A percentile compares a stretch with the other conserved stretches of the same genome.
Evolutionary conservation across 257 asterid genomes (phyloP).

Genomic region (Coffea eugenioides): DNA sequence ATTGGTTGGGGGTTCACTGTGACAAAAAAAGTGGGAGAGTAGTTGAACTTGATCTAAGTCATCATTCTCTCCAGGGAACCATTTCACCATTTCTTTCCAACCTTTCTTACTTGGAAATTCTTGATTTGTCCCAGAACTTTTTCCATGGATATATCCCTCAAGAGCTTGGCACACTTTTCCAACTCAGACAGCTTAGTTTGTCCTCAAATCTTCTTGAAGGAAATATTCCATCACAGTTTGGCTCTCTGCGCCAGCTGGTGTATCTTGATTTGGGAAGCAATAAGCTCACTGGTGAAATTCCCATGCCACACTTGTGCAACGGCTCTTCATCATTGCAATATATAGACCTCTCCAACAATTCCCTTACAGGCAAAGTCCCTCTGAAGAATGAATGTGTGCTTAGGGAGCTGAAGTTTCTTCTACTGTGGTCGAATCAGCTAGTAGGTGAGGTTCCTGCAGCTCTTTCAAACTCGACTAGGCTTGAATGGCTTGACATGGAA

Average conservation of each 20-base stretch:
- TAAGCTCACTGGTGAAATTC: constrained; percentile 56
- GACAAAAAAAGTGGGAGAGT: constrained; percentile 38
- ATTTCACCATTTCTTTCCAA: constrained; percentile 55
- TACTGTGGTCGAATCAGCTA: constrained; percentile 74
- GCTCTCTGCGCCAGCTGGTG: constrained; percentile 37
- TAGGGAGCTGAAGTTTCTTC: constrained; percentile 53
- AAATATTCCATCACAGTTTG: constrained; percentile 49
- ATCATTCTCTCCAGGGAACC: constrained; percentile 51
- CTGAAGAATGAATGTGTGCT: constrained; percentile 41
- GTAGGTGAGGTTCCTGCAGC: constrained; percentile 55
- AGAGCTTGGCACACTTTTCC: constrained; percentile 46
- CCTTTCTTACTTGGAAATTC: constrained; percentile 48
- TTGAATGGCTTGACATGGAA: constrained; percentile 80
- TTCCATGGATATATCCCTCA: constrained; percentile 57
- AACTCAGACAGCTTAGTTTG: constrained; percentile 57
- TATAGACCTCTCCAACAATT: constrained; percentile 77
- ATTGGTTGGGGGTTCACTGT: constrained; percentile 68
- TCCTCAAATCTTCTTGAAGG: constrained; percentile 63
- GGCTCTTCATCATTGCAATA: constrained; percentile 49
- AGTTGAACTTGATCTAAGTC: constrained; percentile 58
- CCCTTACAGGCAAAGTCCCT: constrained; percentile 62
- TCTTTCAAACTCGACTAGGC: constrained; percentile 56
- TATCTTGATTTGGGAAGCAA: constrained; percentile 77
- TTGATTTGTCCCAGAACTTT: constrained; percentile 68
- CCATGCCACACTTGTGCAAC: constrained; percentile 52